A percentile compares a stretch with the other conserved stretches of the same genome.
Conservation (phyloP, 208 protist genomes). For the Acanthamoeba quina region DNA sequence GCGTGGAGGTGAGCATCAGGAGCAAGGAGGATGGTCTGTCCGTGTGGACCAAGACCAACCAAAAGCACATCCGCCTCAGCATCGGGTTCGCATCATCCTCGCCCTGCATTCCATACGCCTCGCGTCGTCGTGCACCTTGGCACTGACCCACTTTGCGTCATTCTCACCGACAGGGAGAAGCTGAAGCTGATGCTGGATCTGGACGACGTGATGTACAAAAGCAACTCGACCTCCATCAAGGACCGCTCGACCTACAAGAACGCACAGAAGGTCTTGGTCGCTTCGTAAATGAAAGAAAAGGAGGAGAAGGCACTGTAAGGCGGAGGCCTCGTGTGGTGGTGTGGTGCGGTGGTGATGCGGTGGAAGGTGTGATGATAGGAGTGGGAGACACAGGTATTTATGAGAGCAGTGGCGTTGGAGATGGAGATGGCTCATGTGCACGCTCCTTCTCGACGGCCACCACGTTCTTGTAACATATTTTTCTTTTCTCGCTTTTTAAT, state of each 20-base stretch:
- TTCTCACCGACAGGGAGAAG: slow-evolving; percentile 68
- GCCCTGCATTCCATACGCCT: background rate
- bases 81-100: slow-evolving; percentile 45
- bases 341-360: too few relatives aligned
- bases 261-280: slow-evolving; percentile 66
- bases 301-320: background rate
- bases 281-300: background rate
- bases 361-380: too few relatives aligned
- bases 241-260: slow-evolving; percentile 70
- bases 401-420: too few relatives aligned
- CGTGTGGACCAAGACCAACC: slow-evolving; percentile 77
- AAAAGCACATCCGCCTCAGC: slow-evolving; percentile 69
- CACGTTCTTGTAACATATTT: too few relatives aligned
- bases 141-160: background rate
- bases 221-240: slow-evolving; percentile 63
- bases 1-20: slow-evolving; percentile 78
- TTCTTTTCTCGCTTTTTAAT: too few relatives aligned
- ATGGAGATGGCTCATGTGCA: too few relatives aligned
- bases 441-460: too few relatives aligned
- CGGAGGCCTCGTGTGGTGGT: background rate
- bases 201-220: slow-evolving; percentile 69
- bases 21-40: slow-evolving; percentile 80
- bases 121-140: background rate
- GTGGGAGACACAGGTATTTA: too few relatives aligned
- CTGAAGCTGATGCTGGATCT: slow-evolving; percentile 70